A percentile compares a stretch with the other conserved stretches of the same genome.
These are phyloP conservation scores for Vigna trinervia DNA, from an alignment of 306 rosid genomes.

Conservation along the genomic window DNA sequence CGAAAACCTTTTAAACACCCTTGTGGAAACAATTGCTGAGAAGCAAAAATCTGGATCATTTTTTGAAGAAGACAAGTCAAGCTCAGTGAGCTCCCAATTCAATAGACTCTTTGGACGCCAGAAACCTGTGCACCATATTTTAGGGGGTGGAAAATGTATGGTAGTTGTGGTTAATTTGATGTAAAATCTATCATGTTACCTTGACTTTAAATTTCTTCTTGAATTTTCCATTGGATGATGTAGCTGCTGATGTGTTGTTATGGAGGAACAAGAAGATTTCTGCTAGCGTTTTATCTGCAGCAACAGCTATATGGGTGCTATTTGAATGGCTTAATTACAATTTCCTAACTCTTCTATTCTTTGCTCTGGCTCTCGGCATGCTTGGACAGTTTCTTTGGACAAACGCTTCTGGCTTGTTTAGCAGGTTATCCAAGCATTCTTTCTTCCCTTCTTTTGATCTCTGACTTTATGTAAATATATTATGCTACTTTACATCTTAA, in stretches of 20 bases:
- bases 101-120: conserved; percentile 84
- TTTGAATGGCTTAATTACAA: conserved; percentile 94
- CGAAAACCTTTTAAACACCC: conserved; percentile 58
- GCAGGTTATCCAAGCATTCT: conserved; percentile 60
- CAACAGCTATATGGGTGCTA: conserved; percentile 85
- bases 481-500: conserved; percentile 6
- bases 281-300: conserved; percentile 71
- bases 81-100: conserved; percentile 56
- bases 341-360: conserved; percentile 68
- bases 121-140: conserved; percentile 75
- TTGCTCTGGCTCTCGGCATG: conserved; percentile 70
- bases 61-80: conserved; percentile 67
- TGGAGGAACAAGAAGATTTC: conserved; percentile 99
- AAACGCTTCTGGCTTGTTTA: conserved; percentile 67
- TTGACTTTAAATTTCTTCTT: not conserved
- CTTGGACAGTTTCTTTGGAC: conserved; percentile 83
- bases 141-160: conserved; percentile 96
- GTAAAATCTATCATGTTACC: conserved; percentile 28
- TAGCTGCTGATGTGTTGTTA: conserved; percentile 93
- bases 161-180: conserved; percentile 23
- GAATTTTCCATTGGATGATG: conserved; percentile 39
- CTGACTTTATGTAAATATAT: conserved; percentile 22
- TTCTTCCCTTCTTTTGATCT: conserved; percentile 36
- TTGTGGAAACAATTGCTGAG: conserved; percentile 68
- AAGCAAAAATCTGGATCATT: conserved; percentile 58